Percentiles rank a stretch among this genome's conserved stretches.
Evolutionary conservation across 371 early-diverging fungal species (phyloP).

Genomic region (Actinomortierella ambigua): DNA sequence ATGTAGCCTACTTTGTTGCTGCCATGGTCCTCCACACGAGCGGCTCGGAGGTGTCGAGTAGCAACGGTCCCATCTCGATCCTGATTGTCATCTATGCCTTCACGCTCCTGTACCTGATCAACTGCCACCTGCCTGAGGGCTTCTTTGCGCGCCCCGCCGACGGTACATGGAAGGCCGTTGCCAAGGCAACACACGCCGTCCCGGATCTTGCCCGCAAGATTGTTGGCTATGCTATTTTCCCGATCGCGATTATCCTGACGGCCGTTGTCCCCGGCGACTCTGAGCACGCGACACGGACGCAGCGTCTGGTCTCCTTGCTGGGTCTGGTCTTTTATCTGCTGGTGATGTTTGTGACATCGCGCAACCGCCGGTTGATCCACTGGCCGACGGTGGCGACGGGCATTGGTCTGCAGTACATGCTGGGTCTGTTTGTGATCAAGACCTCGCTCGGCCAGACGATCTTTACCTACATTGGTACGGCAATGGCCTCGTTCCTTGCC

Average conservation of each 20-base stretch:
- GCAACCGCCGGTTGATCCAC: conserved; percentile 66
- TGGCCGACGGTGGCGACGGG: conserved; percentile 83
- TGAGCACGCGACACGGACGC: conserved; percentile 61
- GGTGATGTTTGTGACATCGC: conserved; percentile 61
- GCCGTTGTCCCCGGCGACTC: conserved; percentile 63
- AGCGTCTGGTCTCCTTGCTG: conserved; percentile 77
- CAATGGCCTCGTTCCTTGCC: conserved; percentile 69
- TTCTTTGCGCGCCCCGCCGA: conserved; percentile 53
- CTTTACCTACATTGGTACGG: conserved; percentile 74
- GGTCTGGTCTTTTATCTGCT: conserved; percentile 71
- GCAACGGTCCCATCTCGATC: conserved; percentile 29
- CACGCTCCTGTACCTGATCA: conserved; percentile 60
- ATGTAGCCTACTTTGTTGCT: conserved; percentile 29
- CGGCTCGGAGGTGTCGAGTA: not conserved
- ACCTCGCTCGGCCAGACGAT: conserved; percentile 79
- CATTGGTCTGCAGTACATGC: conserved; percentile 73
- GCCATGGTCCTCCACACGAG: conserved; percentile 29
- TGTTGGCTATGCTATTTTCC: conserved; percentile 47
- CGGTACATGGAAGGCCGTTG: conserved; percentile 26
- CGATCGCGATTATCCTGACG: conserved; percentile 57
- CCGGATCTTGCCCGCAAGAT: conserved; percentile 22
- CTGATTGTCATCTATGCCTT: conserved; percentile 56
- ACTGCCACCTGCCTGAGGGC: conserved; percentile 54
- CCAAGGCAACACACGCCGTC: conserved; percentile 8
- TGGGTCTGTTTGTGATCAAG: conserved; percentile 84